Evolutionary conservation across 2,329 filamentous ascomycete species (phyloP), one percentile per base, ranked within the genome.

Genomic region (Shiraia sp.): DNA sequence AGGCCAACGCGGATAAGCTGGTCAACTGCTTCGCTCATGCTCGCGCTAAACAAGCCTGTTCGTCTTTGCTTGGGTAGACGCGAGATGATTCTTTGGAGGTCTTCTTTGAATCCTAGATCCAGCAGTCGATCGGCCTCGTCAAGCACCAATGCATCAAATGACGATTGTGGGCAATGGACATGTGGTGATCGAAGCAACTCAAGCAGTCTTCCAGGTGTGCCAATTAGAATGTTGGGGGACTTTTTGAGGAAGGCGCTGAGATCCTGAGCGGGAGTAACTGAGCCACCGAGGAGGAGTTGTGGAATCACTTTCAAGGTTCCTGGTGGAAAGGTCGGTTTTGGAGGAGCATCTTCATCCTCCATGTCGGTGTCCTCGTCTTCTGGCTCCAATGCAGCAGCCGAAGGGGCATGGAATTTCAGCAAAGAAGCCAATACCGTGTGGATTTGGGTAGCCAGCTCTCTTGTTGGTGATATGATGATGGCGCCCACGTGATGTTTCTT

Each of bases 111-210:
- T 5, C 95, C 93, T 15, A 97, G 79, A 70, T 99, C 93, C 9
- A 99, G 77, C 17, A 99, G 75, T 45, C 93, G 81, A 69, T 99
- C 93, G 35, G 92, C 93, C 73, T 99, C 93, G 63, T 99, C 93
- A 25, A 99, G 79, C 3, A 99, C 88, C 9, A 99, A 80, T 35
- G 90, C 83, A 66, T 99, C 92, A 55, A 99, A 97, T 0, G 88
- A 88, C 1, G 88, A 90, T 47, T 92, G 87, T 0, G 89, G 85
- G 57, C 88, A 91, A 66, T 95, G 88, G 10, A 96, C 90, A 61
- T 95, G 87, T 1, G 85, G 87, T 1, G 90, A 95, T 0, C 86
- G 84, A 4, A 99, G 77, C 1, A 99, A 80, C 63, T 96, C 91
- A 5, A 96, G 80, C 2, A 99, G 79, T 32, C 93, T 83, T 3